These are phyloP conservation scores for Fusarium domesticum DNA, from an alignment of 2,329 filamentous ascomycete genomes.

Conservation along the genomic window DNA sequence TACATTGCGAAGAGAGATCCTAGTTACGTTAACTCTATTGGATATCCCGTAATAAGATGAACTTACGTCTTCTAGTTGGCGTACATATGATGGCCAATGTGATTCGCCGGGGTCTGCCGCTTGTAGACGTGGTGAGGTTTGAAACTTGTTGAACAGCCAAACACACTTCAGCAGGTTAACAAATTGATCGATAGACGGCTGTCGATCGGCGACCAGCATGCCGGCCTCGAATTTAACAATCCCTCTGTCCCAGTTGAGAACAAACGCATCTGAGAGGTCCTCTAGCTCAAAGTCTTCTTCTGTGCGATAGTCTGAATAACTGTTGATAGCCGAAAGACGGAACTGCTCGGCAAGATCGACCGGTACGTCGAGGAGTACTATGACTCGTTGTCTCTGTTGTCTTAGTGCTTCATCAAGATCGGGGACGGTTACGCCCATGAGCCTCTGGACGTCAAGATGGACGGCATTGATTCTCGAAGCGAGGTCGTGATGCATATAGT, in stretches of 20 bases:
- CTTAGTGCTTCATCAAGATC: constrained; percentile 26
- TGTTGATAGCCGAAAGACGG: constrained; percentile 22
- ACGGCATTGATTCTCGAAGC: constrained; percentile 22
- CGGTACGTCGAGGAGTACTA: constrained; percentile 20
- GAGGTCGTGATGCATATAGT: constrained; percentile 26
- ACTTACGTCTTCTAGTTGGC: constrained; percentile 33
- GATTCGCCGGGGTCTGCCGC: constrained; percentile 21
- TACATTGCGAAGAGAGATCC: constrained; percentile 29
- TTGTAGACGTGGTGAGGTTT: constrained; percentile 13
- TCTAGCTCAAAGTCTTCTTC: constrained; percentile 25
- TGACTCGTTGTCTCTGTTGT: constrained; percentile 16
- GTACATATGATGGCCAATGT: constrained; percentile 36
- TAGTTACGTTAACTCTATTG: constrained; percentile 9
- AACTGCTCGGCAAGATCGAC: constrained; percentile 24
- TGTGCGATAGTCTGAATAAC: constrained; percentile 16
- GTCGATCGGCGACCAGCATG: constrained; percentile 26
- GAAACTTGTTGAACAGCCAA: constrained; percentile 29
- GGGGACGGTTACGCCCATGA: constrained; percentile 28
- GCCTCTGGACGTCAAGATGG: constrained; percentile 21
- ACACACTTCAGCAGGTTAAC: constrained; percentile 35
- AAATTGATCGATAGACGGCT: constrained; percentile 28
- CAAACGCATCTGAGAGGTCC: constrained; percentile 34
- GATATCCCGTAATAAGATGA: neutral
- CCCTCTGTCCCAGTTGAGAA: constrained; percentile 29
- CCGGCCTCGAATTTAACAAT: constrained; percentile 27